Percentiles rank a stretch among this genome's conserved stretches.
Conservation (phyloP, 1,139 yeast species). For the Yamadazyma triangularis region DNA sequence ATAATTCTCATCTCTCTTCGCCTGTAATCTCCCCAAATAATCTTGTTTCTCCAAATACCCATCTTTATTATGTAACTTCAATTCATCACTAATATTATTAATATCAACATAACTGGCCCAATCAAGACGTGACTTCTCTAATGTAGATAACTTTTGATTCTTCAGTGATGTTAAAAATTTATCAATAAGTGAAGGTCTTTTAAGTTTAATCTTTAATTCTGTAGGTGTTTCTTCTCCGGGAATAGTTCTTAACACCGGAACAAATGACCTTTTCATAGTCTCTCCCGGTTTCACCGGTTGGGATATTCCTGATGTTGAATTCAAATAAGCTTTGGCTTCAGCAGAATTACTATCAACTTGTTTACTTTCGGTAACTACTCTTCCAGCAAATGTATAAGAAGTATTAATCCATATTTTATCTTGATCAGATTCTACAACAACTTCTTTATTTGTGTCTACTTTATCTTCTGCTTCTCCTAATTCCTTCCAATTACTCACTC, state of each 20-base stretch:
- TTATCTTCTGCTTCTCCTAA: constrained; percentile 16
- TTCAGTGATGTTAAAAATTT: constrained; percentile 36
- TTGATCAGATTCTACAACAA: constrained; percentile 21
- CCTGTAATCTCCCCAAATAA: constrained; percentile 74
- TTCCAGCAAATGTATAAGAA: constrained; percentile 88
- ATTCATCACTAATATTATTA: constrained; percentile 78
- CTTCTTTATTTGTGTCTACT: constrained; percentile 3
- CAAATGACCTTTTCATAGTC: constrained; percentile 18
- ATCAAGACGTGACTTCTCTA: constrained; percentile 88
- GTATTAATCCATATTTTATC: constrained; percentile 63
- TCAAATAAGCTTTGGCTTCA: constrained; percentile 79
- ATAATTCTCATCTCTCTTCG: constrained; percentile 58
- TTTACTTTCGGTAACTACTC: constrained; percentile 69
- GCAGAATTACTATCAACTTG: constrained; percentile 74
- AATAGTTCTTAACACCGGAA: constrained; percentile 34
- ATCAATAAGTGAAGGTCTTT: constrained; percentile 74
- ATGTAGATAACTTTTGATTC: constrained; percentile 72
- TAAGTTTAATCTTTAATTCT: constrained; percentile 41
- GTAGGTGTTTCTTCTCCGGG: constrained; percentile 28
- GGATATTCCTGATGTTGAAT: constrained; percentile 32
- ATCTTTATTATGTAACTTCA: constrained; percentile 68
- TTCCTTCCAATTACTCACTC: constrained; percentile 6
- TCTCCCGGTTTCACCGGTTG: constrained; percentile 8
- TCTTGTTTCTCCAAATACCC: constrained; percentile 95
- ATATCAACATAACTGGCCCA: constrained; percentile 95